These are phyloP conservation scores for Cyclotella choctawhatcheeana DNA, from an alignment of 108 stramenopile genomes.

Conservation along the genomic window DNA sequence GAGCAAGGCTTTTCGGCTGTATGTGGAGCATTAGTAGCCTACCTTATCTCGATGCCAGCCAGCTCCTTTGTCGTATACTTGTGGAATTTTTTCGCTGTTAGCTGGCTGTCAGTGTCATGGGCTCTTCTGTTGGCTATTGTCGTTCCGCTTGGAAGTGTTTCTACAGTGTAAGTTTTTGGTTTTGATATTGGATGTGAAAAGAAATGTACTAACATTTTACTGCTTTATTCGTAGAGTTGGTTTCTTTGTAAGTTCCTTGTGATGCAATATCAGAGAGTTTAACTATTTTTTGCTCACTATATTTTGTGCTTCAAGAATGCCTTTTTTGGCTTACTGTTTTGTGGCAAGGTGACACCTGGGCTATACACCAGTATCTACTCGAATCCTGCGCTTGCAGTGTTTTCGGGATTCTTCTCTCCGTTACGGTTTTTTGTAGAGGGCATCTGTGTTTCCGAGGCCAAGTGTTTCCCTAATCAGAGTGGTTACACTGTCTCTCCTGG, in stretches of 20 bases:
- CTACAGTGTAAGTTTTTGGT: conserved; percentile 33
- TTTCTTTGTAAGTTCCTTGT: neutral
- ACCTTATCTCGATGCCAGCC: conserved; percentile 7
- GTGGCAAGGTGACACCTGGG: conserved; percentile 42
- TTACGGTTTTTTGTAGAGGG: conserved; percentile 55
- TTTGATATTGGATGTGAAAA: no score
- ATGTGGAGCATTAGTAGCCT: conserved; percentile 43
- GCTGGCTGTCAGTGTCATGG: conserved; percentile 54
- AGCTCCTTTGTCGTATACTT: conserved; percentile 24
- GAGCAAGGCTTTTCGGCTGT: conserved; percentile 42
- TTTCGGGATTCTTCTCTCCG: conserved; percentile 40
- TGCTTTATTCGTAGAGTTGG: neutral
- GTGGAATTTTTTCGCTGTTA: conserved; percentile 35
- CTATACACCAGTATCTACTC: conserved; percentile 25
- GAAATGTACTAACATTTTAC: neutral
- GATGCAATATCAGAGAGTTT: neutral
- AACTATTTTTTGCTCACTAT: neutral
- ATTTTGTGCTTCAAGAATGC: conserved; percentile 2
- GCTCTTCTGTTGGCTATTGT: conserved; percentile 44
- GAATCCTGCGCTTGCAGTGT: conserved; percentile 18
- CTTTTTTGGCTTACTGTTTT: conserved; percentile 50
- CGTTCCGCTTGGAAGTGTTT: conserved; percentile 43
- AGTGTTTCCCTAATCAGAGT: conserved; percentile 48
- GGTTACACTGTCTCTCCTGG: conserved; percentile 42
- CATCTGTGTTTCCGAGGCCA: conserved; percentile 25